Evolutionary conservation across 139 green algal genomes (phyloP), one percentile per base, ranked within the genome.

Genomic region (Prasinococcaceae sp.): DNA sequence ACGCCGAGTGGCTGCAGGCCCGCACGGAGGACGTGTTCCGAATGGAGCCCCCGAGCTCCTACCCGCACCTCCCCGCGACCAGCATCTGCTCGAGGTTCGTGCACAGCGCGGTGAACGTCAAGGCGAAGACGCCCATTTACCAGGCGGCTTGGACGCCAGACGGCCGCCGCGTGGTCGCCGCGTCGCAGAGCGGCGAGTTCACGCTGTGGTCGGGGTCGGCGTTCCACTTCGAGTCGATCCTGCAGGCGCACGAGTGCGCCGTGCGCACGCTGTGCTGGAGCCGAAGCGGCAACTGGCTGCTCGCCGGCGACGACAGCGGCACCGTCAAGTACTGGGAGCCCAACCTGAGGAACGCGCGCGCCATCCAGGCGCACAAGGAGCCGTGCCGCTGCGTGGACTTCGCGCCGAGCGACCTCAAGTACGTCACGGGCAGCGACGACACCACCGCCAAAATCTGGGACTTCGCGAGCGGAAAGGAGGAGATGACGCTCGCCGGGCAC

Each of bases 151-250:
- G 82, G 75, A 90, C 75, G 4, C 88, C 88, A 4, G 92, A 92
- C 16, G 89, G 85, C 0, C 65, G 86, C 25, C 72, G 88, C 14
- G 78, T 82, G 55, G 62, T 96, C 27, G 87, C 80, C 1, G 87
- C 76, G 4, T 83, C 78, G 0, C 74, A 85, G 41, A 82, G 53
- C 17, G 89, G 88, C 4, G 84, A 95, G 64, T 84, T 97, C 24
- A 87, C 80, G 16, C 66, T 94, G 19, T 97, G 86, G 86, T 77
- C 79, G 42, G 83, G 74, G 6, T 51, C 42, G 16, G 75, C 67
- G 23, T 95, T 94, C 60, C 76, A 74, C 38, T 92, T 86, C 53
- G 86, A 95, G 59, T 83, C 72, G 25, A 81, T 90, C 51, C 30
- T 70, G 47, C 67, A 90, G 73, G 69, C 69, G 0, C 84, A 94